phyloP scores from a whole-genome alignment of 441 rosid species.

The Adansonia gregorii region DNA sequence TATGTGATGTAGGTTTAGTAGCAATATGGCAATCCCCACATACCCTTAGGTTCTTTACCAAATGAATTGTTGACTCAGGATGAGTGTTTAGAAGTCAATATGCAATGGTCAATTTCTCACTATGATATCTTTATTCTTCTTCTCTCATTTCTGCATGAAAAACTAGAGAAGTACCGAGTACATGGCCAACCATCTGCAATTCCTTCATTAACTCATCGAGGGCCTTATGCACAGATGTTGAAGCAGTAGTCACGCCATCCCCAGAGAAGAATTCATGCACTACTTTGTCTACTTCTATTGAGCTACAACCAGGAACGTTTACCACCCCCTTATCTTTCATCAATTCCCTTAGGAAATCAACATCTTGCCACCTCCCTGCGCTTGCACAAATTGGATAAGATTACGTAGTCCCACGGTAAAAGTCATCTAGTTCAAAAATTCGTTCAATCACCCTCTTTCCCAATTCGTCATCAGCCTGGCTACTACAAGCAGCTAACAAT shows the following conservation, averaged over 20 bases:
- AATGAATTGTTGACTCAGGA: constrained; percentile 50
- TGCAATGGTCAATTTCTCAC: constrained; percentile 59
- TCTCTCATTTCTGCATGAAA: constrained; percentile 54
- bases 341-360: constrained; percentile 54
- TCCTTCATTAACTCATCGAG: constrained; percentile 55
- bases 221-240: constrained; percentile 42
- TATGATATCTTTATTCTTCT: constrained; percentile 58
- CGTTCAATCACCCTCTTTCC: constrained; percentile 55
- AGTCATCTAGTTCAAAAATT: constrained; percentile 66
- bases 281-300: constrained; percentile 65
- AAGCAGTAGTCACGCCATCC: constrained; percentile 50
- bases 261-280: constrained; percentile 90
- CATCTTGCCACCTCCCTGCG: constrained; percentile 70
- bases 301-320: constrained; percentile 84
- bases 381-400: constrained; percentile 74
- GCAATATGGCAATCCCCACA: constrained; percentile 70
- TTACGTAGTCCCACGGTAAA: constrained; percentile 79
- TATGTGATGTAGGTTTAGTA: constrained; percentile 50
- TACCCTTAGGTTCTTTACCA: constrained; percentile 61
- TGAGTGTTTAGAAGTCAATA: constrained; percentile 58
- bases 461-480: constrained; percentile 55
- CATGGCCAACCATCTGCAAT: constrained; percentile 59
- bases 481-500: constrained; percentile 69
- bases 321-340: constrained; percentile 62
- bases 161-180: constrained; percentile 57